These are phyloP conservation scores for Vaccinium myrtillus DNA, from an alignment of 148 eudicot species.

Conservation along the genomic window DNA sequence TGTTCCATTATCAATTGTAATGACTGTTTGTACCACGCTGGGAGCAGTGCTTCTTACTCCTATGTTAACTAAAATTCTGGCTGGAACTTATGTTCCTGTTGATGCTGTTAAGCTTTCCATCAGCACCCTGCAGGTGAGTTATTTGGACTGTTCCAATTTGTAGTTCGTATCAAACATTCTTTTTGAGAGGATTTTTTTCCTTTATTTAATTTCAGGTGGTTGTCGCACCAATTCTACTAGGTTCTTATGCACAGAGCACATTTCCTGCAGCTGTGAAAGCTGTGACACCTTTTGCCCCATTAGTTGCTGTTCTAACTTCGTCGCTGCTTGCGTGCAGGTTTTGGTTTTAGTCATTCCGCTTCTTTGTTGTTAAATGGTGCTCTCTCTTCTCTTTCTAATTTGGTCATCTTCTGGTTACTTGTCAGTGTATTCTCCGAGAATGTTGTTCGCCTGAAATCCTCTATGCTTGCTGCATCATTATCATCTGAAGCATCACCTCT, in stretches of 20 bases:
- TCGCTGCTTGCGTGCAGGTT: slow-evolving; percentile 74
- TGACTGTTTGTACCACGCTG: slow-evolving; percentile 66
- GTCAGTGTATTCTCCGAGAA: slow-evolving; percentile 69
- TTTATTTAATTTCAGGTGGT: slow-evolving; percentile 46
- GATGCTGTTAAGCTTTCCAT: slow-evolving; percentile 61
- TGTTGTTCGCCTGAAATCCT: slow-evolving; percentile 48
- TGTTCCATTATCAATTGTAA: slow-evolving; percentile 63
- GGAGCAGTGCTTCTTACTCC: slow-evolving; percentile 77
- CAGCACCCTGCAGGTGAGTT: slow-evolving; percentile 67
- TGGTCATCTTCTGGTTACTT: slow-evolving; percentile 6
- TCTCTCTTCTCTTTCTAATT: not conserved
- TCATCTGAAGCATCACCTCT: slow-evolving; percentile 35
- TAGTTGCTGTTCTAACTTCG: slow-evolving; percentile 56
- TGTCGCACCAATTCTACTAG: slow-evolving; percentile 66
- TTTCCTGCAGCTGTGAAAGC: slow-evolving; percentile 53
- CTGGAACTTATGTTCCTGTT: slow-evolving; percentile 66
- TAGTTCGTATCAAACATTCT: not conserved
- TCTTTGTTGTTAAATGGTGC: not conserved
- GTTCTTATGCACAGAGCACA: slow-evolving; percentile 50
- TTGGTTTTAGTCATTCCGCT: not conserved
- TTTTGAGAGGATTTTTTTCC: not conserved
- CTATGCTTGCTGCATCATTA: slow-evolving; percentile 32
- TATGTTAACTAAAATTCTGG: slow-evolving; percentile 48
- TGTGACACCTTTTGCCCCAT: slow-evolving; percentile 52
- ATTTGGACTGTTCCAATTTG: not conserved